Base-by-base conservation (phyloP, 2,329 filamentous ascomycete species). In the Acrocalymma vagum region DNA sequence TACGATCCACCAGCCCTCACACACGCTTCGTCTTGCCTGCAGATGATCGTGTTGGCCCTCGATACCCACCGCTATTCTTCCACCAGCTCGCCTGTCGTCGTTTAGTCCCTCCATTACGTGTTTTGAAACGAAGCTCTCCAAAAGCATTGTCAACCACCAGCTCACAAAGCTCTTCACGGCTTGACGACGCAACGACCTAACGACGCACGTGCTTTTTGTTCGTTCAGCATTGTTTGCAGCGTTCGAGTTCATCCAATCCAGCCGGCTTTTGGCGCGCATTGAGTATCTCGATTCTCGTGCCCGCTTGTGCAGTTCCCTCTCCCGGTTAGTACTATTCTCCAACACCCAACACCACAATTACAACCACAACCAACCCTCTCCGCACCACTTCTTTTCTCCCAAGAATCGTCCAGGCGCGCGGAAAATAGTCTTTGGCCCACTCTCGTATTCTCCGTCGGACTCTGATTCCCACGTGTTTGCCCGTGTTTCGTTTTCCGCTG, bases 111-210 rank as follows among this genome's bases (percentile, higher is more conserved):
- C n/a, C n/a, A n/a, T 55, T 57, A 53, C 59, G 48, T 61, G 50
- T 62, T 55, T 61, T 65, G 55, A 60, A 60, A 38, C 57, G 48
- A 51, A 46, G n/a, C n/a, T n/a, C 46, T 29, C 46, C 49, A 67
- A 63, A 63, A 69, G 58, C 61, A 49, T 58, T 58, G 59, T 46
- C 45, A 22, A 46, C 42, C 30, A 35, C 36, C 45, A 42, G 34
- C 22, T 22, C 29, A 31, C 18, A 23, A 20, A 23, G 32, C 46
- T 43, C 36, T 50, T 46, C 49, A 39, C 51, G 51, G 55, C 56
- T 63, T 69, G 43, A 70, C 66, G 67, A 70, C 58, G 62, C 64
- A 57, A 71, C 67, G 67, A 71, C 61, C 35, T 70, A 48, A 71
- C 67, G 66, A 71, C 63, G n/a, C n/a, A n/a, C n/a, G 59, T 63